A percentile compares a stretch with the other conserved stretches of the same genome.
phyloP scores from a whole-genome alignment of 1,284 basidiomycete species.

The Ceratobasidium sp. region DNA sequence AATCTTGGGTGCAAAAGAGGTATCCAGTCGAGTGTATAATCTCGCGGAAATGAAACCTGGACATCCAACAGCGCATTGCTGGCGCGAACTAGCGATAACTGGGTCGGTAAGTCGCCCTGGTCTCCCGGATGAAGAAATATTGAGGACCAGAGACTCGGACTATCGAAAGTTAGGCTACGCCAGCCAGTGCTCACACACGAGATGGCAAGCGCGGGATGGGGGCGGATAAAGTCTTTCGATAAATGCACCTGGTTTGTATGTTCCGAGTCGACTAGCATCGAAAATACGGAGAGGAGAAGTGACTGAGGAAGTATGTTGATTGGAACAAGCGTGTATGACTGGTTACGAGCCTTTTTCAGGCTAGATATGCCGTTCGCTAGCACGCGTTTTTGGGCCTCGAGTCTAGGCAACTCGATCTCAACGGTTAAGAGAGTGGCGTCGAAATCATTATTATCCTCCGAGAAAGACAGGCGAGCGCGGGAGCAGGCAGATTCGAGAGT shows the following conservation, averaged over 20 bases:
- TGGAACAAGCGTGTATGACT: background rate
- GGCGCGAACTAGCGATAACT: background rate
- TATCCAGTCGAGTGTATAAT: background rate
- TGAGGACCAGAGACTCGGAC: background rate
- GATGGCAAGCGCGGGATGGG: background rate
- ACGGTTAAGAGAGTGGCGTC: background rate
- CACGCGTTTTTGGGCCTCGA: background rate
- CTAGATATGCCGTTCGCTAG: background rate
- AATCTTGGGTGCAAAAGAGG: background rate
- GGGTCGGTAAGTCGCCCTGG: background rate
- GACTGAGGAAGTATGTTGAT: conserved; percentile 4
- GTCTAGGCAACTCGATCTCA: background rate
- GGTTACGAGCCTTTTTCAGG: background rate
- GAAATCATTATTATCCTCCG: background rate
- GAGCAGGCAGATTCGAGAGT: background rate
- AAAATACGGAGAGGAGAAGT: background rate
- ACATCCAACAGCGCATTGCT: background rate
- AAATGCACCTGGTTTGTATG: background rate
- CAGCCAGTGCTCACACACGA: conserved; percentile 11
- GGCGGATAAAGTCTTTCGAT: background rate
- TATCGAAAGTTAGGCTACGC: background rate
- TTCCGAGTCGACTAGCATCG: background rate
- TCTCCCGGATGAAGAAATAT: background rate
- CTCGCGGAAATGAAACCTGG: background rate
- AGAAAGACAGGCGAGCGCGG: background rate